Evolutionary conservation across 208 protist genomes (phyloP).

Genomic region (Entamoeba moshkovskii): DNA sequence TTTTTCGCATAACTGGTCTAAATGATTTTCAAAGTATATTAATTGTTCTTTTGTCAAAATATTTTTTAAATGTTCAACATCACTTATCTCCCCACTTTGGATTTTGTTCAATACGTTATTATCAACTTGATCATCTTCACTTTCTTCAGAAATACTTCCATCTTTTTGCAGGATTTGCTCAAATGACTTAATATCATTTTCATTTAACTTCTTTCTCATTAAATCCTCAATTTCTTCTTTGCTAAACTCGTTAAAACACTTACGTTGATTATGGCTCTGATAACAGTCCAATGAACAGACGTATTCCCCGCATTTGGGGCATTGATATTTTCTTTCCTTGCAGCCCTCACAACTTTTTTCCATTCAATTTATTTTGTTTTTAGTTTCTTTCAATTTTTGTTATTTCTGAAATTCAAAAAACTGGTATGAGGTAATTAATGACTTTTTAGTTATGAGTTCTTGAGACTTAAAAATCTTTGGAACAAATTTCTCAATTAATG

Average conservation of each 20-base stretch:
- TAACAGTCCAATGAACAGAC: background rate
- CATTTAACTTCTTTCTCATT: background rate
- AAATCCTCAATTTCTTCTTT: background rate
- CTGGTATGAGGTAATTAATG: too few species aligned
- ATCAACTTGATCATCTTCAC: background rate
- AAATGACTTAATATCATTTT: background rate
- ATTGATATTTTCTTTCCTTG: background rate
- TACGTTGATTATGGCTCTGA: background rate
- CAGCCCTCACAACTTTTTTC: too few species aligned
- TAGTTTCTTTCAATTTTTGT: too few species aligned
- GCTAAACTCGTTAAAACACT: background rate
- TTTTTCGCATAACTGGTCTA: background rate
- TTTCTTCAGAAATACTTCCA: background rate
- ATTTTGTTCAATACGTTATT: background rate
- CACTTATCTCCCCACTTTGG: background rate
- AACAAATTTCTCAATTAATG: too few species aligned
- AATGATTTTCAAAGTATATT: background rate
- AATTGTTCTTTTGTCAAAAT: background rate
- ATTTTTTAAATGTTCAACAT: background rate
- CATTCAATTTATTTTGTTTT: too few species aligned
- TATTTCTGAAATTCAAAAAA: too few species aligned
- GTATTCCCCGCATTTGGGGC: background rate
- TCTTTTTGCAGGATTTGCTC: background rate
- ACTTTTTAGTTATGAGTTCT: too few species aligned
- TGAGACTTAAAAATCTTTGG: too few species aligned